Conservation (phyloP, 257 asterid species). For the Henckelia pumila region DNA sequence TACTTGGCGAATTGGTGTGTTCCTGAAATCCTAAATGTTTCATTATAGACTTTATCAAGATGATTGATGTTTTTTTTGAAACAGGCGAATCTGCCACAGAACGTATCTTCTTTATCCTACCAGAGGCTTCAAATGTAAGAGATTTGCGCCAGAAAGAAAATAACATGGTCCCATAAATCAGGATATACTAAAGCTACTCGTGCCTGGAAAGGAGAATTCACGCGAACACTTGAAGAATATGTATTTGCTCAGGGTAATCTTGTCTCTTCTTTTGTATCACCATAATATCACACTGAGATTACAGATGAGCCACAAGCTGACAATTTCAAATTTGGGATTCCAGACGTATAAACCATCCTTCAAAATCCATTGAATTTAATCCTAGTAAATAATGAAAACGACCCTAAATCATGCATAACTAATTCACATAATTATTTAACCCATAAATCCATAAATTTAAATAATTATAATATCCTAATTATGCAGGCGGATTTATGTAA, state of each 20-base stretch:
- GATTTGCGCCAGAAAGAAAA: conserved; percentile 67
- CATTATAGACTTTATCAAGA: conserved; percentile 47
- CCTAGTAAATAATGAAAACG: too few relatives aligned
- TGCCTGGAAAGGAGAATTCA: conserved; percentile 66
- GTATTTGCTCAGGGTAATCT: conserved; percentile 63
- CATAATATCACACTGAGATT: conserved; percentile 71
- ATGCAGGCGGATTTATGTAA: too few relatives aligned
- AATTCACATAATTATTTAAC: too few relatives aligned
- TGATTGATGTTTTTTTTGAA: conserved; percentile 35
- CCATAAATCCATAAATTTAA: too few relatives aligned
- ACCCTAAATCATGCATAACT: too few relatives aligned
- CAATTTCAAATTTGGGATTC: conserved; percentile 57
- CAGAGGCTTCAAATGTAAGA: conserved; percentile 57
- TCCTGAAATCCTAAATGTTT: conserved; percentile 57
- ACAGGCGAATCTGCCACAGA: conserved; percentile 32
- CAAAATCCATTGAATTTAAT: conserved; percentile 50
- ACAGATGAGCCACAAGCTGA: conserved; percentile 96
- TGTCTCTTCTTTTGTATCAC: conserved; percentile 63
- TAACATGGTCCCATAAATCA: conserved; percentile 63
- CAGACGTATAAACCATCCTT: conserved; percentile 60
- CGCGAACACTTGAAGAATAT: conserved; percentile 68
- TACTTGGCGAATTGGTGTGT: conserved; percentile 59
- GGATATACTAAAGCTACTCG: conserved; percentile 51
- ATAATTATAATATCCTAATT: too few relatives aligned
- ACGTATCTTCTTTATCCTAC: conserved; percentile 48